These are phyloP conservation scores for Daldinia vernicosa DNA, from an alignment of 495 filamentous ascomycete species.

Conservation along the genomic window DNA sequence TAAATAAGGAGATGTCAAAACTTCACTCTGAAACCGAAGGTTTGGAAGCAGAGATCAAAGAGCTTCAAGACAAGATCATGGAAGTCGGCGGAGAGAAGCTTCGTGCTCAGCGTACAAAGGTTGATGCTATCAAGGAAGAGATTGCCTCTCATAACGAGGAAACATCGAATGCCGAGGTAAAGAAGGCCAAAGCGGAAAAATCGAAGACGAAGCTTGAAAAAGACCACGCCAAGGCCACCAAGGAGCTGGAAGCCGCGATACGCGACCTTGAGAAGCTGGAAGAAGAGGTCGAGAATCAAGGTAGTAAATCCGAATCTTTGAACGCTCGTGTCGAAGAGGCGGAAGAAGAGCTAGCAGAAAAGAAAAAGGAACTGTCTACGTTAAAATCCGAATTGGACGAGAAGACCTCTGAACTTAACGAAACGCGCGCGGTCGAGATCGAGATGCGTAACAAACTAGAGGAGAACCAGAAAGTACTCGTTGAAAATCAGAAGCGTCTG, in stretches of 20 bases:
- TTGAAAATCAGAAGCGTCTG: conserved; percentile 85
- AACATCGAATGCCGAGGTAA: conserved; percentile 83
- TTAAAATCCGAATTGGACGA: conserved; percentile 88
- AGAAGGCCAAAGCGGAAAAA: conserved; percentile 90
- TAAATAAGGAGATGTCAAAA: conserved; percentile 81
- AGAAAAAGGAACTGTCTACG: conserved; percentile 79
- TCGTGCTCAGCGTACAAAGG: conserved; percentile 87
- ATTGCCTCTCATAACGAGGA: conserved; percentile 81
- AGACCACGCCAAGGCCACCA: conserved; percentile 73
- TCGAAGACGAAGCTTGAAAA: conserved; percentile 87
- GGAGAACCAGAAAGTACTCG: conserved; percentile 88
- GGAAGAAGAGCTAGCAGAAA: conserved; percentile 78
- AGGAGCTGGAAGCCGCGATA: conserved; percentile 75
- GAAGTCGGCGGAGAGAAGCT: conserved; percentile 93
- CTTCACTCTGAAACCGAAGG: conserved; percentile 81
- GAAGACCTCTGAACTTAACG: conserved; percentile 86
- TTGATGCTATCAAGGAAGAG: conserved; percentile 91
- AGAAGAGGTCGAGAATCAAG: conserved; percentile 78
- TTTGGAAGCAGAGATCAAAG: conserved; percentile 90
- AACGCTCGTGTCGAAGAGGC: conserved; percentile 84
- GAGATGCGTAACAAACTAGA: conserved; percentile 98
- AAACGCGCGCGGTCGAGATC: conserved; percentile 88
- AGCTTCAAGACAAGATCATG: conserved; percentile 95
- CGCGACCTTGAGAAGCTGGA: conserved; percentile 79
- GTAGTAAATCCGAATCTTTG: conserved; percentile 74